Conservation (phyloP, 2,329 filamentous ascomycete genomes). For the Scedosporium minutisporum region DNA sequence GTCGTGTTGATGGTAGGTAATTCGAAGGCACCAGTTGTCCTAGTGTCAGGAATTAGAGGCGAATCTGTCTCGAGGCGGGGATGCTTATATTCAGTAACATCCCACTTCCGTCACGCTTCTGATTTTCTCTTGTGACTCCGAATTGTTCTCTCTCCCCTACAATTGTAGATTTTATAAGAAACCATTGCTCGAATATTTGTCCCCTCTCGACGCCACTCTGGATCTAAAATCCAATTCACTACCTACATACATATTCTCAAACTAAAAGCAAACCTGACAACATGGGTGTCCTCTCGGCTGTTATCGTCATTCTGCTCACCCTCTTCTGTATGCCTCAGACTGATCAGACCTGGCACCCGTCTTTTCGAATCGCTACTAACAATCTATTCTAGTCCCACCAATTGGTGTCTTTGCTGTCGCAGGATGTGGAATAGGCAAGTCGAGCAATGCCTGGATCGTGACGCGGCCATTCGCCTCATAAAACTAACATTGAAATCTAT, state of each 20-base stretch:
- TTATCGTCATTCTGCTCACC: slow-evolving; percentile 42
- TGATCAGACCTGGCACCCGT: background rate
- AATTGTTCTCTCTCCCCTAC: background rate
- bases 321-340: slow-evolving; percentile 36
- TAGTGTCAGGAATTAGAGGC: background rate
- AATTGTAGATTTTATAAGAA: background rate
- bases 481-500: slow-evolving; percentile 12
- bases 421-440: slow-evolving; percentile 49
- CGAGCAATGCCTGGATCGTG: background rate
- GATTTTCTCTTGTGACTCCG: background rate
- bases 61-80: background rate
- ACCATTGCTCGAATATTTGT: background rate
- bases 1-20: too few relatives aligned
- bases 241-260: background rate
- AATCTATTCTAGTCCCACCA: slow-evolving; percentile 47
- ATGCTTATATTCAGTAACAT: background rate
- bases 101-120: background rate
- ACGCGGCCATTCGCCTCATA: background rate
- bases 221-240: background rate
- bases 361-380: slow-evolving; percentile 8
- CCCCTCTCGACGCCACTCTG: background rate
- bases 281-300: slow-evolving; percentile 39
- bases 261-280: slow-evolving; percentile 14
- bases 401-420: slow-evolving; percentile 54
- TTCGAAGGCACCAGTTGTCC: background rate